These are phyloP conservation scores for Cercospora beticola DNA, from an alignment of 2,329 filamentous ascomycete genomes.

Conservation along the genomic window DNA sequence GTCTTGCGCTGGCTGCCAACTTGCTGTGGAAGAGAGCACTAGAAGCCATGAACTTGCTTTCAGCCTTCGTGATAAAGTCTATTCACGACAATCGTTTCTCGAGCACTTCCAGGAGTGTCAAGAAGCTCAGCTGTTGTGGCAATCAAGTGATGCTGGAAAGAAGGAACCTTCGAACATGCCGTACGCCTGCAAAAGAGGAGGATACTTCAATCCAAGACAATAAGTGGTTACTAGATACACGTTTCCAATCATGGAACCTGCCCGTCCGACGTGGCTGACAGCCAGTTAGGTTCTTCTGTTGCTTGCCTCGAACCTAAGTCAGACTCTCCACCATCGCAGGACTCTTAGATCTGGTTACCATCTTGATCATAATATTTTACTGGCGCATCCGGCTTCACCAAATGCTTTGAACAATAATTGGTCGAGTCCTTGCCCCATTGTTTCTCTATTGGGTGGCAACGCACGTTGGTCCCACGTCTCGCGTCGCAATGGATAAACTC, in stretches of 20 bases:
- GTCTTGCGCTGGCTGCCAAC: constrained; percentile 8
- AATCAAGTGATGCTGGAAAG: background rate
- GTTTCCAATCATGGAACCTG: background rate
- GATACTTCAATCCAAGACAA: background rate
- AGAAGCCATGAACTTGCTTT: background rate
- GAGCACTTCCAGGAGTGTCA: constrained; percentile 4
- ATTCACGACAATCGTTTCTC: constrained; percentile 4
- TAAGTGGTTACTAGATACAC: background rate
- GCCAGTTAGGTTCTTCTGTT: background rate
- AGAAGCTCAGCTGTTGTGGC: constrained; percentile 1
- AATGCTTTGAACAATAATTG: constrained; percentile 8
- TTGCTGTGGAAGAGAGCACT: background rate
- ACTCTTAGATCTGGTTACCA: background rate
- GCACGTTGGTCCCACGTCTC: background rate
- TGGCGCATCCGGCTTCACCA: background rate
- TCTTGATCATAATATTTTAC: constrained; percentile 3
- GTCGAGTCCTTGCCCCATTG: background rate
- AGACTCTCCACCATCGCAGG: background rate
- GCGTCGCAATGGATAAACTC: constrained; percentile 3
- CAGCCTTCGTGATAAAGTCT: background rate
- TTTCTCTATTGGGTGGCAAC: background rate
- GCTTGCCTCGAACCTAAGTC: background rate
- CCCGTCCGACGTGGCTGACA: background rate
- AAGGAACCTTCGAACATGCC: background rate
- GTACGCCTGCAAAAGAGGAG: background rate